Evolutionary conservation across 2,329 filamentous ascomycete genomes (phyloP).

Genomic region (Penicillium sp.): DNA sequence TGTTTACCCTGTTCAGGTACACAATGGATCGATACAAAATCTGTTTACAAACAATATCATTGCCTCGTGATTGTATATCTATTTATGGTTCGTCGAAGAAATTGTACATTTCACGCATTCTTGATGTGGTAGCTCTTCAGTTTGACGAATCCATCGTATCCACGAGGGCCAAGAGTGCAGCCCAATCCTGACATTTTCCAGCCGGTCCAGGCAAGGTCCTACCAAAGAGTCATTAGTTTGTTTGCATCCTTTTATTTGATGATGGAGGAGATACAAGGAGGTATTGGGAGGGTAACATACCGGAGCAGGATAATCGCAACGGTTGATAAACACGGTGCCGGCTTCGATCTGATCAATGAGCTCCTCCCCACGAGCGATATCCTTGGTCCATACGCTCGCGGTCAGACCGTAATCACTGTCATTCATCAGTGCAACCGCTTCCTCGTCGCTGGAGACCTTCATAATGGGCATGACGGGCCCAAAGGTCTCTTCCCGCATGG

Average conservation of each 20-base stretch:
- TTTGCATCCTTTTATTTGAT: too few species aligned
- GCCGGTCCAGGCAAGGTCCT: constrained; percentile 87
- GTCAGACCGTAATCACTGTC: constrained; percentile 88
- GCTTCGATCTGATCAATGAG: constrained; percentile 76
- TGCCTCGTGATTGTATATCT: too few species aligned
- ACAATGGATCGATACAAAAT: too few species aligned
- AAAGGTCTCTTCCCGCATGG: constrained; percentile 92
- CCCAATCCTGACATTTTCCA: constrained; percentile 94
- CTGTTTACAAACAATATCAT: too few species aligned
- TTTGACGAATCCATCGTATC: constrained; percentile 88
- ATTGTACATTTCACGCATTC: constrained; percentile 1
- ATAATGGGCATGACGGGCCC: constrained; percentile 83
- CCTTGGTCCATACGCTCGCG: constrained; percentile 90
- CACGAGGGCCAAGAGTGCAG: constrained; percentile 75
- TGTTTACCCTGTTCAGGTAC: too few species aligned
- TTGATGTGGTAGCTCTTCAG: constrained; percentile 87
- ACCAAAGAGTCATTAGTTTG: constrained; percentile 1
- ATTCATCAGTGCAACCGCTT: constrained; percentile 80
- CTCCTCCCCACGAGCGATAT: constrained; percentile 64
- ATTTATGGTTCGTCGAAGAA: too few species aligned
- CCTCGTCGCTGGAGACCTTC: constrained; percentile 71
- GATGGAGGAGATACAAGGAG: background rate
- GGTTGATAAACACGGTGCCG: constrained; percentile 88
- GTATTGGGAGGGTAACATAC: constrained; percentile 48
- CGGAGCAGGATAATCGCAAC: constrained; percentile 81